phyloP scores from a whole-genome alignment of 805 yeast genomes.

The Myxozyma mucilagina region DNA sequence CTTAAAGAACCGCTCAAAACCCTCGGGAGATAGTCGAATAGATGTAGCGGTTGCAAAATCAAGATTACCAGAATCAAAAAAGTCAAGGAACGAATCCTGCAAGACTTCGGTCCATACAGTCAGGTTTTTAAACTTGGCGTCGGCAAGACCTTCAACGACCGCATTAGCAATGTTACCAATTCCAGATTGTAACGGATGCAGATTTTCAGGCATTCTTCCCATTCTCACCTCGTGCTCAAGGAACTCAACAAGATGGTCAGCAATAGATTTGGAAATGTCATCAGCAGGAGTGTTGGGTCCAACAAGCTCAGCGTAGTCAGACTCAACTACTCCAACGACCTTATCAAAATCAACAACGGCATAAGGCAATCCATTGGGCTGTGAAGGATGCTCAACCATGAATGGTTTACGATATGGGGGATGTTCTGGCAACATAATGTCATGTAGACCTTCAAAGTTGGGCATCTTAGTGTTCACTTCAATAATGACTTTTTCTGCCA shows the following conservation, averaged over 20 bases:
- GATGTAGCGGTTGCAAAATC: constrained; percentile 96
- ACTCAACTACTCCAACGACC: constrained; percentile 91
- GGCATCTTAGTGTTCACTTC: constrained; percentile 94
- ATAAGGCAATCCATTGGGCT: constrained; percentile 68
- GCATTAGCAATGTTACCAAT: constrained; percentile 99
- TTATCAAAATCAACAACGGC: constrained; percentile 86
- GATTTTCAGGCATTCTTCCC: constrained; percentile 90
- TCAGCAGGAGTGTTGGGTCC: constrained; percentile 90
- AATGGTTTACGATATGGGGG: constrained; percentile 92
- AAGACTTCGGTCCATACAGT: constrained; percentile 98
- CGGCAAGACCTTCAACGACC: constrained; percentile 91
- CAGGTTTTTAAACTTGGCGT: constrained; percentile 80
- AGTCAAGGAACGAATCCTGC: constrained; percentile 95
- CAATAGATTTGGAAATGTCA: constrained; percentile 75
- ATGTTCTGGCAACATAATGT: constrained; percentile 84
- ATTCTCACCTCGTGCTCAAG: constrained; percentile 78
- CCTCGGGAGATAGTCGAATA: constrained; percentile 84
- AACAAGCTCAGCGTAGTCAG: constrained; percentile 71
- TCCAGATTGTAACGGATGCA: constrained; percentile 95
- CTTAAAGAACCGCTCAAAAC: constrained; percentile 82
- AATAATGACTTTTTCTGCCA: constrained; percentile 84
- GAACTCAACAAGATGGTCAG: constrained; percentile 82
- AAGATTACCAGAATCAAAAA: constrained; percentile 89
- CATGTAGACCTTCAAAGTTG: constrained; percentile 94
- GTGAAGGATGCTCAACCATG: constrained; percentile 76